Percentiles rank a stretch among this genome's conserved stretches.
Conservation (phyloP, 441 rosid species). For the Rhodomyrtus psidioides region DNA sequence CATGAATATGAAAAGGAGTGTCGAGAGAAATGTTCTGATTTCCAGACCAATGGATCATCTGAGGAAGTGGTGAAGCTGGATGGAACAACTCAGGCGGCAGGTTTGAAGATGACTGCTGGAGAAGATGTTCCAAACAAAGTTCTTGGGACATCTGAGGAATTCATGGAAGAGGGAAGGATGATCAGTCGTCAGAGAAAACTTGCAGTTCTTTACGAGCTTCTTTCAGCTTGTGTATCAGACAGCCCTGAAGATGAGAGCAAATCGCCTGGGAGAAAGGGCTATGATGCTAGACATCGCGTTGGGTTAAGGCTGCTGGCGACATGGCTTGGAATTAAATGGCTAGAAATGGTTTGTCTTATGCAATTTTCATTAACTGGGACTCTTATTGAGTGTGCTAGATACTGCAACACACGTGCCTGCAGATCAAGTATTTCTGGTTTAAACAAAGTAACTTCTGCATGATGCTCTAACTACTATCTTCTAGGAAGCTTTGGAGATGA, state of each 20-base stretch:
- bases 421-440: neutral
- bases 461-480: neutral
- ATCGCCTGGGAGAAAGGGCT: constrained; percentile 52
- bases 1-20: constrained; percentile 52
- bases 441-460: neutral
- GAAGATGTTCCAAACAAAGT: constrained; percentile 1
- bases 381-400: neutral
- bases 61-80: constrained; percentile 9
- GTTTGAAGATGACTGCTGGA: neutral
- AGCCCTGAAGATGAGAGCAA: constrained; percentile 33
- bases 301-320: constrained; percentile 73
- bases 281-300: constrained; percentile 92
- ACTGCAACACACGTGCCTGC: neutral
- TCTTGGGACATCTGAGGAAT: constrained; percentile 29
- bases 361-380: neutral
- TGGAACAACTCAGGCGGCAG: neutral
- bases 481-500: constrained; percentile 88
- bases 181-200: constrained; percentile 61
- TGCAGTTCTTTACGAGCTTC: constrained; percentile 72
- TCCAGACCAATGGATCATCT: constrained; percentile 26
- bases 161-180: constrained; percentile 49
- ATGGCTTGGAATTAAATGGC: constrained; percentile 78
- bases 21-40: constrained; percentile 46
- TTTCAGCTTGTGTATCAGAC: constrained; percentile 80
- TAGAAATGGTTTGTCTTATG: constrained; percentile 59